These are phyloP conservation scores for Alternaria consortialis DNA, from an alignment of 2,329 filamentous ascomycete genomes.

Conservation along the genomic window DNA sequence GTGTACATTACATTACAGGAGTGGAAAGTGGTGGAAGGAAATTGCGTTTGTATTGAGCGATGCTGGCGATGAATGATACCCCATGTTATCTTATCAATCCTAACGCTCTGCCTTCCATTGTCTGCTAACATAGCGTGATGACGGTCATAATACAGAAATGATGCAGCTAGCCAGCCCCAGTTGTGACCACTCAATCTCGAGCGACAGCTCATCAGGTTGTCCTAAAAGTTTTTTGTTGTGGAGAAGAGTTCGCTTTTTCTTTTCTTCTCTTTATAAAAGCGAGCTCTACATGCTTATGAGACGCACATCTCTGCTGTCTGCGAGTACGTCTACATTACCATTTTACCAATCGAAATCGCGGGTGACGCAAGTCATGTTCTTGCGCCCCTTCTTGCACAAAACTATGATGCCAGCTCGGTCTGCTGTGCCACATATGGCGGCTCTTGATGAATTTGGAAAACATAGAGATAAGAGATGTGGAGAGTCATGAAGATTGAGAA, in stretches of 20 bases:
- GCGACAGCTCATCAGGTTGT: not conserved
- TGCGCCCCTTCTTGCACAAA: not conserved
- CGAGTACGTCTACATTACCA: not conserved
- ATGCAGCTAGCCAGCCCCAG: not conserved
- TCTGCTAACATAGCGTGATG: not conserved
- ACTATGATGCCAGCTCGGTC: not conserved
- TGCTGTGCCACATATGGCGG: not conserved
- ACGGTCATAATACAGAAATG: not conserved
- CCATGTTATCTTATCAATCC: not conserved
- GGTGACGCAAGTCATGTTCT: not conserved
- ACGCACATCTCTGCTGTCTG: not conserved
- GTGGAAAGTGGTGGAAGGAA: not conserved
- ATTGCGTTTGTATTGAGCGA: not conserved
- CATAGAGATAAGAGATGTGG: not conserved
- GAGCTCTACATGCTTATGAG: not conserved
- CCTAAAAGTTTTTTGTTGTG: not conserved
- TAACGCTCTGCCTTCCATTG: accelerated
- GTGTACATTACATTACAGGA: not conserved
- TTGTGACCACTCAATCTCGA: accelerated
- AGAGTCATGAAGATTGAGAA: accelerated
- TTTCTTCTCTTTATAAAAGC: not conserved
- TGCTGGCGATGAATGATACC: not conserved
- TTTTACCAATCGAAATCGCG: not conserved
- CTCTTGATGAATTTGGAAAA: too few species aligned
- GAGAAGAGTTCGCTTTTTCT: not conserved